Evolutionary conservation across 2,329 filamentous ascomycete species (phyloP), one percentile per base, ranked within the genome.

Genomic region (Epichloe glyceriae): DNA sequence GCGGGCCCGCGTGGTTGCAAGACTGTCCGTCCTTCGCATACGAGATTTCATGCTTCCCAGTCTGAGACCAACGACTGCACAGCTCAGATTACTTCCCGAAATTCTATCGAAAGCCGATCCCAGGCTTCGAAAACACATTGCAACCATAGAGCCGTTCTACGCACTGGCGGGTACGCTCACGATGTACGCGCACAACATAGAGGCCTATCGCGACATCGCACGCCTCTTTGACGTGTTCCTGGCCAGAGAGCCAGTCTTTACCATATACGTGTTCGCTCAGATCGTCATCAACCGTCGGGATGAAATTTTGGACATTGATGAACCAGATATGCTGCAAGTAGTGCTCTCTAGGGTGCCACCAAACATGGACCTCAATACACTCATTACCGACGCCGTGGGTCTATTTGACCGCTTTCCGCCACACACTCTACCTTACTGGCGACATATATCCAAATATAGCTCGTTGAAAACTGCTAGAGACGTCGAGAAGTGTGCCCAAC

Each of bases 31-130:
- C 34, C 78, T 97, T 43, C 85, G 89, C 49, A 96, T 98, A 63
- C 82, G 93, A 55, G 93, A 98, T 69, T 98, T 96, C 67, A 96
- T 98, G 93, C 80, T 98, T 11, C 90, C 91, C 8, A 88, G 82
- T 40, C 79, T 98, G 43, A 74, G 80, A 14, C 88, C 89, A 3
- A 88, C 90, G 20, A 73, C 94, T 46, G 76, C 83, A 50, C 93
- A 98, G 67, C 80, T 98, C n/a, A 79, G 82, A 39, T 78, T 98
- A 12, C 83, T 98, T 50, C 90, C 89, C 6, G 81, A 87, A 51
- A 86, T 98, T 51, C 73, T 98, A 26, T 72, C 78, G 55, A 75
- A 74, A 37, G 84, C 82, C 22, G 88, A 96, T 65, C 78, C 82
- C 4, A 71, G 74, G 42, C 74, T 98, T 22, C 85, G 80, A 64